These are phyloP conservation scores for Nymphaea colorata DNA, from an alignment of 164 flowering plant species.

Conservation along the genomic window DNA sequence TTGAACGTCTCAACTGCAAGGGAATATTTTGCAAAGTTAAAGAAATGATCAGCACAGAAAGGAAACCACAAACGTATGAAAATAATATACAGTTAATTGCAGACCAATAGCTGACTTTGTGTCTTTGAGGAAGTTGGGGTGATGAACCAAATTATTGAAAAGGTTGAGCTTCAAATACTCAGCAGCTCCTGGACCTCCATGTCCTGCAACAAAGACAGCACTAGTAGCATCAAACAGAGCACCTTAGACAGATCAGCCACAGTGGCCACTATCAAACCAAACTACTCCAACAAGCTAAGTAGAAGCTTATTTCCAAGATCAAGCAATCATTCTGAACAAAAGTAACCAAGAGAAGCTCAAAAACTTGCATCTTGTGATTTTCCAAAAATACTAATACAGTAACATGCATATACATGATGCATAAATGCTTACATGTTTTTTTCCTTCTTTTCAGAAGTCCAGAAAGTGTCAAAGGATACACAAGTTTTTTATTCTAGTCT, in stretches of 20 bases:
- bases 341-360: no score
- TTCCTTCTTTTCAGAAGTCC: no score
- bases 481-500: no score
- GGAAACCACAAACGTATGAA: not conserved
- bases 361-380: no score
- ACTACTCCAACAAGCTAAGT: not conserved
- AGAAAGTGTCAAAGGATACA: no score
- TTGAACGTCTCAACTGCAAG: constrained; percentile 58
- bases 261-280: not conserved
- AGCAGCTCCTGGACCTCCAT: constrained; percentile 75
- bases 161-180: constrained; percentile 68
- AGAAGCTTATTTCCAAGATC: not conserved
- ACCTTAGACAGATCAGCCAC: not conserved
- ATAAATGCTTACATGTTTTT: no score
- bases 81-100: constrained; percentile 11
- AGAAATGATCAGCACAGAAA: not conserved
- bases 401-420: no score
- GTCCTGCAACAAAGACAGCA: constrained; percentile 30
- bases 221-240: not conserved
- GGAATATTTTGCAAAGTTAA: no score
- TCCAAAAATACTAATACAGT: no score
- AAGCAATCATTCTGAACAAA: not conserved
- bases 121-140: constrained; percentile 55
- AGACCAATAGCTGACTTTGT: constrained; percentile 72
- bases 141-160: constrained; percentile 57